Evolutionary conservation across 2,329 filamentous ascomycete species (phyloP).

Genomic region (Atkinsonella texensis): DNA sequence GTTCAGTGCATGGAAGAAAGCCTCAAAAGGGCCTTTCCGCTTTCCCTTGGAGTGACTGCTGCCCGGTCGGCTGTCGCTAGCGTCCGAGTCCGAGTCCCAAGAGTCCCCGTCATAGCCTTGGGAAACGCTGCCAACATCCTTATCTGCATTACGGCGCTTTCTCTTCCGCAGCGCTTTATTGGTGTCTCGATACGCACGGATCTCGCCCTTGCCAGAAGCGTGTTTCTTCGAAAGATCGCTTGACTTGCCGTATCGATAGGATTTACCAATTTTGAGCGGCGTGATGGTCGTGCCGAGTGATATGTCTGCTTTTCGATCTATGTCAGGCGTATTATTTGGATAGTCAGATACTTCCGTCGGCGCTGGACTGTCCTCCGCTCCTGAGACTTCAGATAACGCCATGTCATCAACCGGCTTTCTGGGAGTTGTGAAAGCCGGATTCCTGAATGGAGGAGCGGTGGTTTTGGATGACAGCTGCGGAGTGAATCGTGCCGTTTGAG

Average conservation of each 20-base stretch:
- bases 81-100: constrained; percentile 39
- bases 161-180: constrained; percentile 36
- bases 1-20: constrained; percentile 38
- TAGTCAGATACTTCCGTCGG: constrained; percentile 44
- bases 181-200: constrained; percentile 34
- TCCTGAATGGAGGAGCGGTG: constrained; percentile 43
- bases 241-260: constrained; percentile 31
- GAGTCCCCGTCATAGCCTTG: constrained; percentile 29
- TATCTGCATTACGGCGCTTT: constrained; percentile 38
- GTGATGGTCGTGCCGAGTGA: constrained; percentile 32
- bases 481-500: constrained; percentile 34
- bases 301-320: constrained; percentile 31
- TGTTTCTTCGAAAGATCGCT: constrained; percentile 26
- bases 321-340: constrained; percentile 38
- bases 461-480: constrained; percentile 29
- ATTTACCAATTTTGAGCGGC: constrained; percentile 33
- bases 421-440: constrained; percentile 53
- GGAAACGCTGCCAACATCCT: constrained; percentile 38
- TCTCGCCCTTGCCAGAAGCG: constrained; percentile 51
- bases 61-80: constrained; percentile 12
- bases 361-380: constrained; percentile 48
- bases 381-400: constrained; percentile 41
- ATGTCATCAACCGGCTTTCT: constrained; percentile 44
- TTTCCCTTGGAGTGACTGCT: constrained; percentile 12
- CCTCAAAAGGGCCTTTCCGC: constrained; percentile 24